Evolutionary conservation across 73 alveolate species (phyloP), one percentile per base, ranked within the genome.

Genomic region (Paramecium tetraurelia): DNA sequence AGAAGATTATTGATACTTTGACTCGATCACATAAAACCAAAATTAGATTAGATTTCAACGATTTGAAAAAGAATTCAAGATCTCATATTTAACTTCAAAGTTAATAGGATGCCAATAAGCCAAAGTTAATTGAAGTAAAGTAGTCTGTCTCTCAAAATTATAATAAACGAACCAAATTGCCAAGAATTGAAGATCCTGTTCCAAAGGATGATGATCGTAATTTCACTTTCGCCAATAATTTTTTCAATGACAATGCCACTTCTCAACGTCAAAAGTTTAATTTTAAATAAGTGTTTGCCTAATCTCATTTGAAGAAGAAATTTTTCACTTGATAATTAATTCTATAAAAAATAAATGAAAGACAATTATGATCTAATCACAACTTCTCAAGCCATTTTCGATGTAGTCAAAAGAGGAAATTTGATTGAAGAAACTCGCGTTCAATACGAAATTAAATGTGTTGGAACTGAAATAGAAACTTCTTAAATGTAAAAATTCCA

Each of bases 221-320:
- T 24, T 63, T 63, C 46, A 63, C 84, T 12, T 63, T 63, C 10
- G 84, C 84, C 11, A 63, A 63, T 33, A 63, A 63, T 63, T 63
- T 63, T 63, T 63, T 63, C 21, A 63, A 16, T 2, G 31, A 27
- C 46, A 14, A 63, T 27, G 5, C 5, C 12, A 33, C 84, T 6
- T 53, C 35, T 22, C 31, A 53, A 53, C 20, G 21, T 53, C 14
- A 63, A 63, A 63, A 63, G 84, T 7, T 63, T 24, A 63, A 63
- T n/a, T 63, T 63, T 33, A 63, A 63, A 33, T 63, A 63, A 33
- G 84, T 63, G 46, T 63, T 63, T 63, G 84, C 84, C 9, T 27
- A 63, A 63, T 63, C 84, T 63, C 84, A 63, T 63, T 24, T 63
- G 24, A 63, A 63, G 84, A 63, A 63, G 46, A 63, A 63, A 33